Evolutionary conservation across 768 basidiomycete species (phyloP), one percentile per base, ranked within the genome.

Genomic region (Royoungia palumana): DNA sequence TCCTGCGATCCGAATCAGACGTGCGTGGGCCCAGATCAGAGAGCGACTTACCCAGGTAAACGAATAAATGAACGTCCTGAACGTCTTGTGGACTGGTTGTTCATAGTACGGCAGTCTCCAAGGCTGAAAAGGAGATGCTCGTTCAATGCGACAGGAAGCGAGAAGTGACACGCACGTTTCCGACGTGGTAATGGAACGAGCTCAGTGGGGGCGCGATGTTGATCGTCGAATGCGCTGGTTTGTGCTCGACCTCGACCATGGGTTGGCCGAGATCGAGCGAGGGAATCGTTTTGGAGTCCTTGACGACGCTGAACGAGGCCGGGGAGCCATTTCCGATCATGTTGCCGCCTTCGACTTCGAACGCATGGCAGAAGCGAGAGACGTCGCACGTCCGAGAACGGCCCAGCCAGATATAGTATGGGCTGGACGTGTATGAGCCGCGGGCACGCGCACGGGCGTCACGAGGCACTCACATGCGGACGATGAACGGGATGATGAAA

Each of bases 381-480:
- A 81, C 78, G 50, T 85, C 81, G 50, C 80, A 76, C 4, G 75
- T 68, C 21, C 84, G 80, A 9, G 84, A 78, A 42, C 83, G 80
- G 30, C 85, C 86, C 25, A 89, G 73, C 77, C 84, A 88, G 55
- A 89, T 80, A 62, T 88, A 89, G 69, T 85, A 85, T 0, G 82
- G 81, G 24, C 78, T 82, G 49, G 3, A 14, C 25, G 21, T 28
- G 19, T 34, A n/a, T 50, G 14, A 41, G 37, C 10, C 36, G 17
- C 50, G 38, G 41, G 35, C 21, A 19, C 34, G 14, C 12, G 6
- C 2, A 30, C 13, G 28, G 12, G 12, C 16, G 46, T 20, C 25
- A 50, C 41, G 27, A 45, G 56, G 6, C 2, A 66, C 78, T 45
- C 32, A 80, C 75, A 87, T 87, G 60, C 81, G 69, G 40, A 86